A percentile compares a stretch with the other conserved stretches of the same genome.
phyloP scores from a whole-genome alignment of 1,284 basidiomycete genomes.

The Schizophyllum amplum region DNA sequence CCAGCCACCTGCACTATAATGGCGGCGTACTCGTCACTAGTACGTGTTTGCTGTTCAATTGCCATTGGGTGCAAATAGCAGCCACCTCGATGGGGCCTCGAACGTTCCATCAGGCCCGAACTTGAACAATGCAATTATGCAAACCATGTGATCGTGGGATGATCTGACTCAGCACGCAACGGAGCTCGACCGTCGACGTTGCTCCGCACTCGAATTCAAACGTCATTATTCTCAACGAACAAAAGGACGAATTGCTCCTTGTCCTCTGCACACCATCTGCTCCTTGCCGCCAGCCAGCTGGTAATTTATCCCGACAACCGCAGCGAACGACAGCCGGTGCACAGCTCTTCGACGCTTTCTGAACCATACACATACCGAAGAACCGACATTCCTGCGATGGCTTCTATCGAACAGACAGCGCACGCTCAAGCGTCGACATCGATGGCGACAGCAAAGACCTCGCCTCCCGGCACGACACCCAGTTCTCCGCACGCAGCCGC shows the following conservation, averaged over 20 bases:
- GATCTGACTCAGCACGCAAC: background rate
- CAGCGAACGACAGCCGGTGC: background rate
- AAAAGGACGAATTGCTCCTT: background rate
- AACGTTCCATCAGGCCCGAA: no score
- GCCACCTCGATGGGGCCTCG: no score
- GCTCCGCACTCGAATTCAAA: background rate
- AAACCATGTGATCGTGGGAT: background rate
- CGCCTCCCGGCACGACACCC: conserved; percentile 1
- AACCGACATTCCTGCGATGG: no score
- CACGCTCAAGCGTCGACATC: background rate
- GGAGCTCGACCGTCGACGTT: background rate
- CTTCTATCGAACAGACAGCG: background rate
- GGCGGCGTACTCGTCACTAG: no score
- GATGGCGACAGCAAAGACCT: background rate
- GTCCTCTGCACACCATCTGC: background rate
- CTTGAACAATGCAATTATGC: background rate
- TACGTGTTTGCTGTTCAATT: no score
- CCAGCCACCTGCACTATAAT: no score
- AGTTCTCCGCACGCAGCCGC: conserved; percentile 11
- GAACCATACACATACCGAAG: background rate
- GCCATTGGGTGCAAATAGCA: no score
- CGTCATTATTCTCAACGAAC: background rate
- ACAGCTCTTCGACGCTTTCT: background rate
- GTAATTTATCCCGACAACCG: background rate
- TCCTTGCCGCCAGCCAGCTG: background rate